These are phyloP conservation scores for Auriculariales sp. DNA, from an alignment of 768 basidiomycete species.

Conservation along the genomic window DNA sequence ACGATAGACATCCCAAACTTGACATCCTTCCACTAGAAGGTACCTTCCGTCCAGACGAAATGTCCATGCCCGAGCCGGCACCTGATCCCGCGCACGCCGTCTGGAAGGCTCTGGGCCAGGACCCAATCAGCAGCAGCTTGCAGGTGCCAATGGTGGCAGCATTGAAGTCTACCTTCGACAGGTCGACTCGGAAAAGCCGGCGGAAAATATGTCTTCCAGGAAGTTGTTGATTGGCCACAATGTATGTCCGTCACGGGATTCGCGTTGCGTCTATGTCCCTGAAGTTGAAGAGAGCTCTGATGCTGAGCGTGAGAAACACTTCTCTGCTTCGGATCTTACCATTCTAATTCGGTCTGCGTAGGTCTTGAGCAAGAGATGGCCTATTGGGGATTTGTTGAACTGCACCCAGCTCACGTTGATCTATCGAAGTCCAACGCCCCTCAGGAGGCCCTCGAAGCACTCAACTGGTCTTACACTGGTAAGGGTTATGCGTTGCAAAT, in stretches of 20 bases:
- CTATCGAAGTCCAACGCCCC: slow-evolving; percentile 39
- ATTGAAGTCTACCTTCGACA: neutral
- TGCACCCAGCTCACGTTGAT: slow-evolving; percentile 57
- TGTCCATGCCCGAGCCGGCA: neutral
- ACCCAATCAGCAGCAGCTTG: too few species aligned
- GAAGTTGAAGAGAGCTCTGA: slow-evolving; percentile 7
- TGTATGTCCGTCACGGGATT: slow-evolving; percentile 6
- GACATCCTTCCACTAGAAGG: neutral
- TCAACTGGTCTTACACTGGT: slow-evolving; percentile 76
- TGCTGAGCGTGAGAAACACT: slow-evolving; percentile 34
- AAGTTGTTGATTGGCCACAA: slow-evolving; percentile 1
- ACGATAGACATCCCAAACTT: neutral
- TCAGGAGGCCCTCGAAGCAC: slow-evolving; percentile 55
- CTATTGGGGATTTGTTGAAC: slow-evolving; percentile 72
- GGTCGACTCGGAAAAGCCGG: neutral
- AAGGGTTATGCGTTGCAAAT: slow-evolving; percentile 5
- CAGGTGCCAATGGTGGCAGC: neutral
- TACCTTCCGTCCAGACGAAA: too few species aligned
- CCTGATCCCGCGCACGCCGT: too few species aligned
- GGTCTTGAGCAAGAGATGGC: slow-evolving; percentile 63
- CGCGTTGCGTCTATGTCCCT: neutral
- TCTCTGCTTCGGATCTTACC: neutral
- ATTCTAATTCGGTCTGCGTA: slow-evolving; percentile 14
- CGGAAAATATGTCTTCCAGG: too few species aligned
- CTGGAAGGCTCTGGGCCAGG: too few species aligned